Evolutionary conservation across 2,329 filamentous ascomycete species (phyloP), one percentile per base, ranked within the genome.

Genomic region (Sclerotinia spermophila): DNA sequence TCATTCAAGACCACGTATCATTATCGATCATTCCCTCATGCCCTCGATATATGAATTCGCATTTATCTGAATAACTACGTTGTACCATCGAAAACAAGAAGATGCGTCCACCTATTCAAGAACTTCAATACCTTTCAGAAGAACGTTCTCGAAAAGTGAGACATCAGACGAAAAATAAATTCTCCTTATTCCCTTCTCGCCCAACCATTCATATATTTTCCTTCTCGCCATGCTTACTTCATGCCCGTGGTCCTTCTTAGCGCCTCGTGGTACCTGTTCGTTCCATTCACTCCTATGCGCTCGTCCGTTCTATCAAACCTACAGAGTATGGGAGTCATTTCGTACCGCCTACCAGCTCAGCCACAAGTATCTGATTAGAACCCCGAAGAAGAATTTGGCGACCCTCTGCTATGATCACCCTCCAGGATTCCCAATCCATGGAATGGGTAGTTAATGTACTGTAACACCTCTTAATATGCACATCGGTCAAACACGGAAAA

Each of bases 141-240:
- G 35, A 40, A 42, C 35, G n/a, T 59, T 40, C 56, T 60, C 35
- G 56, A 60, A 60, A 42, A 60, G 35, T 60, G 35, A 60, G 38
- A 60, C 56, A 60, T 60, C 56, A 60, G 56, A 60, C 56, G 56
- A 60, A 60, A 60, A 60, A 40, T 19, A 6, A 60, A 60, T 40
- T 40, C 56, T 40, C 56, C 56, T 27, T 27, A 6, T 42, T 60
- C 33, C 27, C 45, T n/a, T 67, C 30, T 30, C 15, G 15, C 24
- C 15, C 33, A 15, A 15, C 55, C 55, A 38, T 38, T 59, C 33
- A 59, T 59, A 38, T 59, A n/a, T 17, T 19, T 17, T 35, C 35
- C 56, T 60, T 60, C 19, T 60, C 56, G 56, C 56, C 56, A 60
- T 60, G 56, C 56, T n/a, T 40, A 60, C 56, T 38, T n/a, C 35